phyloP scores from a whole-genome alignment of 257 asterid genomes.

The Penstemon newberryi region DNA sequence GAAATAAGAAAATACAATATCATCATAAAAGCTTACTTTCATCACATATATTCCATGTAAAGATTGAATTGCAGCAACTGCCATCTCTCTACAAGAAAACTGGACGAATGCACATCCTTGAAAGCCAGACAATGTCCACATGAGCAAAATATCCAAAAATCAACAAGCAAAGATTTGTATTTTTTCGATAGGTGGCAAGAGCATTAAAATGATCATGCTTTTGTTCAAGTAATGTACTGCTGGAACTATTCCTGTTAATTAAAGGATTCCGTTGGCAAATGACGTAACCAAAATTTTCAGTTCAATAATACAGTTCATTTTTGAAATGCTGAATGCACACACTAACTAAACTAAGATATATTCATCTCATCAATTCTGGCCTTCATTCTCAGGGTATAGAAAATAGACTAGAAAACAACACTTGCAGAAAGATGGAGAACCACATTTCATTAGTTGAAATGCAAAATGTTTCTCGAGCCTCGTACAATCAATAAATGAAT shows the following conservation, averaged over 20 bases:
- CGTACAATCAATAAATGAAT: slow-evolving; percentile 17
- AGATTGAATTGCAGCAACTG: slow-evolving; percentile 78
- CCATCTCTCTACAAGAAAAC: slow-evolving; percentile 75
- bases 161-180: slow-evolving; percentile 30
- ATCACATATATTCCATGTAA: slow-evolving; percentile 69
- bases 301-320: too few species aligned
- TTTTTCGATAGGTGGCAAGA: slow-evolving; percentile 9
- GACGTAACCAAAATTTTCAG: too few species aligned
- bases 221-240: too few species aligned
- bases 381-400: slow-evolving; percentile 4
- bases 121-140: slow-evolving; percentile 39
- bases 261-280: too few species aligned
- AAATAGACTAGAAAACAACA: slow-evolving; percentile 4
- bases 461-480: slow-evolving; percentile 22
- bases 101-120: slow-evolving; percentile 84
- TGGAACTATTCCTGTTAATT: too few species aligned
- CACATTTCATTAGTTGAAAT: neutral
- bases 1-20: slow-evolving; percentile 3
- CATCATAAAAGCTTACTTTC: slow-evolving; percentile 56
- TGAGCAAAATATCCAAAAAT: slow-evolving; percentile 30
- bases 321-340: too few species aligned
- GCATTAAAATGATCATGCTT: neutral
- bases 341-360: too few species aligned
- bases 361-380: slow-evolving; percentile 14
- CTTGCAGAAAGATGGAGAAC: slow-evolving; percentile 8